Evolutionary conservation across 176 grass and related monocot genomes (phyloP).

Genomic region (Eremochloa ophiuroides): DNA sequence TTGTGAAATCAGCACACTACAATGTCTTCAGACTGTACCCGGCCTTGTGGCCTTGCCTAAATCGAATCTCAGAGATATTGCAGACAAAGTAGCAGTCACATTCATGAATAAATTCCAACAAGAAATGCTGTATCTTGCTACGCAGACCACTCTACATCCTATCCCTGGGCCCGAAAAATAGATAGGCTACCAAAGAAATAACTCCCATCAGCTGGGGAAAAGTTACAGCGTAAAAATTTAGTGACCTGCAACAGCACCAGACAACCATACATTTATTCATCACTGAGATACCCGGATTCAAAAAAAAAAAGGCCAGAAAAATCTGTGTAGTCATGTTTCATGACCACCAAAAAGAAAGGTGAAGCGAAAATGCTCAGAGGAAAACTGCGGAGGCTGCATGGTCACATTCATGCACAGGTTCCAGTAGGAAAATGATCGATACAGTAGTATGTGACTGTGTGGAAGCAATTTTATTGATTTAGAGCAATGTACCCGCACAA

Average conservation of each 20-base stretch:
- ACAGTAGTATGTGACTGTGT: not conserved
- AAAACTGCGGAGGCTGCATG: not conserved
- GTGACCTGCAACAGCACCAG: not conserved
- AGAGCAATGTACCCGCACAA: not conserved
- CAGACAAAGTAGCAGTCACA: not conserved
- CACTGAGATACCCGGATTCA: not conserved
- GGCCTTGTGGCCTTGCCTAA: not conserved
- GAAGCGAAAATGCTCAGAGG: not conserved
- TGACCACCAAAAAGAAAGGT: not conserved
- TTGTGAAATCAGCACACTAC: not conserved
- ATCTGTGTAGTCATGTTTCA: not conserved
- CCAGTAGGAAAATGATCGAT: not conserved
- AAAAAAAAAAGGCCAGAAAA: no score
- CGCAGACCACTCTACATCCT: not conserved
- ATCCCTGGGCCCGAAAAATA: not conserved
- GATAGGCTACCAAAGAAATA: constrained; percentile 4
- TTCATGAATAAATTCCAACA: not conserved
- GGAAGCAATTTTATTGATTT: not conserved
- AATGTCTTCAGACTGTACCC: not conserved
- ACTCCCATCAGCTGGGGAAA: not conserved
- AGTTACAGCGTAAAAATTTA: not conserved
- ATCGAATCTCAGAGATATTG: not conserved
- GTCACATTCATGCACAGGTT: not conserved
- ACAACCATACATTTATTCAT: not conserved
- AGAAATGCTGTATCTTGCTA: not conserved